Percentiles rank a stretch among this genome's conserved stretches.
phyloP scores from a whole-genome alignment of 805 yeast species.

The Starmera amethionina region DNA sequence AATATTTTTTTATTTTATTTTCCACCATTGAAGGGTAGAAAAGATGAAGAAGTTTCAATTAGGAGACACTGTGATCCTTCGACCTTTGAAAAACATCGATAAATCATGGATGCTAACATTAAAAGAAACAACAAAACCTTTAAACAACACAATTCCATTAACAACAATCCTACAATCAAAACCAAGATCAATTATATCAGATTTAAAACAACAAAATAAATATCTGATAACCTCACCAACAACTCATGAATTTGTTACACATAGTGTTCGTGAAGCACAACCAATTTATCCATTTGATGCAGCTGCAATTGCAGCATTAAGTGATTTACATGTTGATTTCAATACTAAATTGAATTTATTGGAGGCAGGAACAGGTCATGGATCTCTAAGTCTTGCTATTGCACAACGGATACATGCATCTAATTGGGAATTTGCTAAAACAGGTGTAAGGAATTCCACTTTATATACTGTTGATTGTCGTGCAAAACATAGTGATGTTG shows the following conservation, averaged over 20 bases:
- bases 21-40: too few species aligned
- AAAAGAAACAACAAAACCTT: too few species aligned
- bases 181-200: too few species aligned
- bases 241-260: conserved; percentile 35
- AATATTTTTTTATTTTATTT: too few species aligned
- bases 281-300: conserved; percentile 45
- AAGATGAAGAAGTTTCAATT: too few species aligned
- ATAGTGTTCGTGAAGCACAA: conserved; percentile 34
- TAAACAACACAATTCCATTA: too few species aligned
- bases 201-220: too few species aligned
- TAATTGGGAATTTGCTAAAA: conserved; percentile 24
- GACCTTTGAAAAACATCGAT: too few species aligned
- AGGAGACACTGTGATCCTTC: too few species aligned
- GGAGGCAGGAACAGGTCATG: conserved; percentile 51
- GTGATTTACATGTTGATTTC: conserved; percentile 35
- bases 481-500: conserved; percentile 30
- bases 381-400: conserved; percentile 36
- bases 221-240: conserved; percentile 30
- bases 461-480: conserved; percentile 36
- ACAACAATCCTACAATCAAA: too few species aligned
- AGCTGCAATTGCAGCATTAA: conserved; percentile 32
- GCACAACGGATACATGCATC: conserved; percentile 33
- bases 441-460: conserved; percentile 30
- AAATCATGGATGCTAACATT: too few species aligned
- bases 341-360: conserved; percentile 15